These are phyloP conservation scores for Jasminum sambac DNA, from an alignment of 257 asterid species.

Conservation along the genomic window DNA sequence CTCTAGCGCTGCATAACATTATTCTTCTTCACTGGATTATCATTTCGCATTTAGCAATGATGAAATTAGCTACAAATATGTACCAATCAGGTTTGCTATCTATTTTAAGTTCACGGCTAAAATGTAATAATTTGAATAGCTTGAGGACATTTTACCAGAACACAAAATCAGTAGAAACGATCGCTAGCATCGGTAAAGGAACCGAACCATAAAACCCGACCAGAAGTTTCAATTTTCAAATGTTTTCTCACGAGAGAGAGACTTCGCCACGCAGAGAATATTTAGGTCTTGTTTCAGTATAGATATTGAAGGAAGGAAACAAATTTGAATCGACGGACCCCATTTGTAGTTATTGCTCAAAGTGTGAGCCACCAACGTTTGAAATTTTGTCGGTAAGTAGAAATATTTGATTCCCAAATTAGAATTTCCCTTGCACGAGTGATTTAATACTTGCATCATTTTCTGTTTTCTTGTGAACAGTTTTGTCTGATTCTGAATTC, in stretches of 20 bases:
- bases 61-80: too few species aligned
- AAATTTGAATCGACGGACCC: neutral
- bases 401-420: neutral
- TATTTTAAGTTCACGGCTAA: neutral
- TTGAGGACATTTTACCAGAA: neutral
- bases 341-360: neutral
- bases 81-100: neutral
- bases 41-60: neutral
- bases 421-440: neutral
- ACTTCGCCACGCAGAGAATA: neutral
- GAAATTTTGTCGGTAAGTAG: neutral
- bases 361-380: neutral
- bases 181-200: neutral
- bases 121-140: neutral
- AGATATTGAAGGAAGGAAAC: conserved; percentile 3
- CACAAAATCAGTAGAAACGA: too few species aligned
- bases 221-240: neutral
- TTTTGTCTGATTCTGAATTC: neutral
- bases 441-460: neutral
- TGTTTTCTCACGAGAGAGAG: neutral
- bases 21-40: too few species aligned
- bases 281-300: neutral
- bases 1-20: too few species aligned
- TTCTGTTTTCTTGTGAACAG: neutral
- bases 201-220: neutral